Base-by-base conservation (phyloP, 495 filamentous ascomycete species). In the Lasiosphaeria hispida region DNA sequence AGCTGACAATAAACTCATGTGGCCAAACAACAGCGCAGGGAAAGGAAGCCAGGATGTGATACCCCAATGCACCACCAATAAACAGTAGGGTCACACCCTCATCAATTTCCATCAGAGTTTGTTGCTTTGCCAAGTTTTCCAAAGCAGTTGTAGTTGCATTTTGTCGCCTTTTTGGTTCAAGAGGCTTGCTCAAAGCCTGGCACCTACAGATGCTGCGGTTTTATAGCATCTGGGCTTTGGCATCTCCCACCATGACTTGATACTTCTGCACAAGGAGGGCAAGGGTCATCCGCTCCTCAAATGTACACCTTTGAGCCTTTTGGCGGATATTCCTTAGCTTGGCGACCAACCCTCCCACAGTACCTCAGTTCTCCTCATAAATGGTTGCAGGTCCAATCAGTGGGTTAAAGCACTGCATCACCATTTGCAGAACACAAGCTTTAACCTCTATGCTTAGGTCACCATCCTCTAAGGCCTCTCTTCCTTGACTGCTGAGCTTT, bases 311-410 rank as follows among this genome's bases (percentile, higher is more conserved):
- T 17, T 37, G 48, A 38, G 8, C 48, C 15, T 36, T 35, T 51
- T 38, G 48, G 18, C 48, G 48, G 34, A 51, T 51, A 17, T 51
- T 51, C 34, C 8, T 38, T 13, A 51, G 48, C 15, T 51, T 51
- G 48, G 48, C 48, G 19, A 51, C 48, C 48, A 51, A 36, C 14
- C 48, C 48, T 51, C 14, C 48, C 48, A 51, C 48, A 37, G 48
- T 51, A 3, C 34, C 23, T 15, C 14, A 9, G 5, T 51, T 17
- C 30, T 51, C 33, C 3, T 35, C 34, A 37, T 51, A 38, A 17
- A 4, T 3, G 14, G 4, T 17, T 38, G 48, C 14, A n/a, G 34
- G 6, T 17, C 33, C 33, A 37, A 38, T 38, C 7, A 33, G 33
- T 37, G 48, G 48, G 48, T 8, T 7, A 4, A 33, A 51, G 34